These are phyloP conservation scores for Cucurbita moschata DNA, from an alignment of 306 rosid genomes.

Conservation along the genomic window DNA sequence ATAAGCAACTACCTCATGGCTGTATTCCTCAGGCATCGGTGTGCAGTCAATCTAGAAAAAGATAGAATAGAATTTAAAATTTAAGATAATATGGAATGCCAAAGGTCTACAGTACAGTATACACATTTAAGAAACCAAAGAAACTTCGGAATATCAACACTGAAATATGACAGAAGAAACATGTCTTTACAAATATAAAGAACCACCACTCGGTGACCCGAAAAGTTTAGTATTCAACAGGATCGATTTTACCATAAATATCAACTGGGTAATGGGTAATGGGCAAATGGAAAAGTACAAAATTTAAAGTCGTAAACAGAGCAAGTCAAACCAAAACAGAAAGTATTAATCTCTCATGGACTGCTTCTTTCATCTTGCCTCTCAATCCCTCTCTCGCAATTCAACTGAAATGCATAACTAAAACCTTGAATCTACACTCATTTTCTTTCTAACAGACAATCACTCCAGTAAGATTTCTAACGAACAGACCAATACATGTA, in stretches of 20 bases:
- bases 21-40: slow-evolving; percentile 33
- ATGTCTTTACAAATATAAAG: background rate
- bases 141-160: background rate
- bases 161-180: background rate
- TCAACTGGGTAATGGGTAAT: background rate
- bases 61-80: slow-evolving; percentile 2
- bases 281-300: background rate
- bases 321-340: background rate
- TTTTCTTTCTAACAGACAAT: background rate
- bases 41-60: slow-evolving; percentile 25
- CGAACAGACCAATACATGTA: too few species aligned
- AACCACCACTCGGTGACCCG: background rate
- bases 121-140: background rate
- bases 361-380: background rate
- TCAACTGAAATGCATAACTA: background rate
- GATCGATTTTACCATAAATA: background rate
- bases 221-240: background rate
- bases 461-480: background rate
- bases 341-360: background rate
- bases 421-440: background rate
- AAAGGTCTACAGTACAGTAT: background rate
- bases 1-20: slow-evolving; percentile 31
- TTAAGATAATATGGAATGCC: background rate
- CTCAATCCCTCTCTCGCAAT: background rate
- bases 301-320: background rate